Evolutionary conservation across 352 stramenopile genomes (phyloP), one percentile per base, ranked within the genome.

Genomic region (Pythium monospermum): DNA sequence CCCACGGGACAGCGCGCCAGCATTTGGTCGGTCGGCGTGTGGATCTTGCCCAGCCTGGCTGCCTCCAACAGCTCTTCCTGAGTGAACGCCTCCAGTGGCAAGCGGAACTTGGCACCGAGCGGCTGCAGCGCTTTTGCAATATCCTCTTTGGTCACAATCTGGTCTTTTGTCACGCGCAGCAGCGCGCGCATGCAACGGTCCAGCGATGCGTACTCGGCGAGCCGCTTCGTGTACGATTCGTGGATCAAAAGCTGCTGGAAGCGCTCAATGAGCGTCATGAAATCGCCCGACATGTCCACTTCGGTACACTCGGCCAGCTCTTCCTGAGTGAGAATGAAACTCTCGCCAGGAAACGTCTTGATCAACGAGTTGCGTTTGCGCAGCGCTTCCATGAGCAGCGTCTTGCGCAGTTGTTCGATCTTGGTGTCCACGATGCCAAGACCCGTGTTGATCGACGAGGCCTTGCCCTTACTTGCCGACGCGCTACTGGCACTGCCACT

Each of bases 321-420:
- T 25, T 73, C 55, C 21, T 80, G 62, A 0, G 54, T 55, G 12
- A 90, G 49, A 12, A 82, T 67, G 18, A 62, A 58, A 3, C 69
- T 82, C 35, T 82, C 63, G 15, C 66, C 68, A 0, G 76, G 66
- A 38, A 87, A 89, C 5, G 71, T 83, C 21, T 77, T 81, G 28
- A 83, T 59, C 4, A 87, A 53, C n/a, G 79, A 90, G 51, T 86
- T 86, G 42, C 76, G 72, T 46, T 87, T 87, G 0, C 68, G 73
- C 21, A 90, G 47, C 4, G 79, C 73, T 43, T 90, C 79, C 31
- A 85, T 64, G 3, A 90, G 61, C 16, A 90, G 45, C 18, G 61
- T 61, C 39, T 86, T 86, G 22, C 76, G 71, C 3, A 90, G 54
- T 10, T 76, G 46, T 57, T 90, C 79, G 13, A 87, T 62, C 50